Base-by-base conservation (phyloP, 495 filamentous ascomycete genomes). In the Platismatia glauca region DNA sequence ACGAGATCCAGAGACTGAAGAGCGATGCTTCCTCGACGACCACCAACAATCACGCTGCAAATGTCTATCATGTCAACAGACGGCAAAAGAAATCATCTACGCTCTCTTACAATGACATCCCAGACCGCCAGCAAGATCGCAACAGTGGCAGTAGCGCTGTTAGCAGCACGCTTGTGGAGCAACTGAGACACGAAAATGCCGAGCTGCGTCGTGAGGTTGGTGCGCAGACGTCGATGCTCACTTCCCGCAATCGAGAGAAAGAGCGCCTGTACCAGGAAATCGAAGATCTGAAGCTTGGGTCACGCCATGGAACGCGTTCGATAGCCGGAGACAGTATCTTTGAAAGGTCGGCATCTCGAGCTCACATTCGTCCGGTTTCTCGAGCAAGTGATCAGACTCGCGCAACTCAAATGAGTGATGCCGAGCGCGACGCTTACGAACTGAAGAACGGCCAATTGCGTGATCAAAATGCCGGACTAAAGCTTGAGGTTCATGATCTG, bases 191-290 rank as follows among this genome's bases (percentile, higher is more conserved):
- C 66, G 94, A 97, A 70, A 97, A 97, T 68, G 90, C 90, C 16
- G 92, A 96, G 69, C 77, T 98, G 20, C 83, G 90, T 39, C 87
- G 92, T 55, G 92, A 97, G 71, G 88, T 97, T 34, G 89, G 91
- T 62, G 94, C 95, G 15, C 94, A 98, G 72, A 95, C 91, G 1
- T 96, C 91, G 0, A 98, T 97, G 93, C 84, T 98, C 11, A 97
- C 95, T 7, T 96, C 94, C 38, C 82, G 94, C 9, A 96, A 97
- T 68, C 84, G 90, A 38, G 94, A 98, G 71, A 93, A 94, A 70
- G 92, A 97, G 67, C 86, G 91, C 6, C 79, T 98, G 20, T 95
- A 97, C 70, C 89, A 95, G 64, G 94, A 98, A 70, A 98, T 97
- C 52, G 94, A 98, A 75, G 91, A 96, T 59, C 81, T 97, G 56